Conservation (phyloP, 2,329 filamentous ascomycete species). For the Lachnellula suecica region DNA sequence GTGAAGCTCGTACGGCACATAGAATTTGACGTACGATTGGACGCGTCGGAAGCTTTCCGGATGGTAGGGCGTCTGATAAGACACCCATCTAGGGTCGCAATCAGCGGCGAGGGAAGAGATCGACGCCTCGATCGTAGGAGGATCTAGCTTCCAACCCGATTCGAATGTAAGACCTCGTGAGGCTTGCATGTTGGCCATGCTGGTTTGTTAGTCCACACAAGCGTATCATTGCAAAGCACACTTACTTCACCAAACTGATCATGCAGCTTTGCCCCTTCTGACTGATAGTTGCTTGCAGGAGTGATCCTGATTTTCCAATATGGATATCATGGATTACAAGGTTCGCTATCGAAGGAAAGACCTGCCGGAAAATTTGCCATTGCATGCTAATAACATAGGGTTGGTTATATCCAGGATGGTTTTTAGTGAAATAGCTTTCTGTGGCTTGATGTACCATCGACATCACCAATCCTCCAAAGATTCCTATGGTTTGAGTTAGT, state of each 20-base stretch:
- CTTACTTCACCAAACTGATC: constrained; percentile 2
- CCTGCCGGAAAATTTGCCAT: constrained; percentile 1
- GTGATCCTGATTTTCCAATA: neutral
- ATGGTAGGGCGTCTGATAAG: neutral
- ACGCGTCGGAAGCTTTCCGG: constrained; percentile 2
- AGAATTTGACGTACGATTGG: constrained; percentile 3
- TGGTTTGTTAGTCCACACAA: neutral
- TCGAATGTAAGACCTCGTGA: neutral
- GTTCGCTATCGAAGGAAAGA: neutral
- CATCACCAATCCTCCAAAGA: neutral
- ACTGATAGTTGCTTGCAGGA: neutral
- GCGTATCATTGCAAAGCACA: neutral
- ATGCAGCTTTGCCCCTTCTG: neutral
- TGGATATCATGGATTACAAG: constrained; percentile 1
- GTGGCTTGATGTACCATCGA: constrained; percentile 1
- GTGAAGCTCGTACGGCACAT: constrained; percentile 1
- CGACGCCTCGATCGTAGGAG: neutral
- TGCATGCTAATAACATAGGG: neutral
- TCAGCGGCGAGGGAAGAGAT: neutral
- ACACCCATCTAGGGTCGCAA: neutral
- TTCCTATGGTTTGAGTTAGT: neutral
- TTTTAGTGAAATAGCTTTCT: neutral
- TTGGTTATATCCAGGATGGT: neutral
- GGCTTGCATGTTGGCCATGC: neutral
- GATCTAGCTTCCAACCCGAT: neutral